Percentiles rank a stretch among this genome's conserved stretches.
Evolutionary conservation across 2,329 filamentous ascomycete species (phyloP).

Genomic region (Epichloe scottii): DNA sequence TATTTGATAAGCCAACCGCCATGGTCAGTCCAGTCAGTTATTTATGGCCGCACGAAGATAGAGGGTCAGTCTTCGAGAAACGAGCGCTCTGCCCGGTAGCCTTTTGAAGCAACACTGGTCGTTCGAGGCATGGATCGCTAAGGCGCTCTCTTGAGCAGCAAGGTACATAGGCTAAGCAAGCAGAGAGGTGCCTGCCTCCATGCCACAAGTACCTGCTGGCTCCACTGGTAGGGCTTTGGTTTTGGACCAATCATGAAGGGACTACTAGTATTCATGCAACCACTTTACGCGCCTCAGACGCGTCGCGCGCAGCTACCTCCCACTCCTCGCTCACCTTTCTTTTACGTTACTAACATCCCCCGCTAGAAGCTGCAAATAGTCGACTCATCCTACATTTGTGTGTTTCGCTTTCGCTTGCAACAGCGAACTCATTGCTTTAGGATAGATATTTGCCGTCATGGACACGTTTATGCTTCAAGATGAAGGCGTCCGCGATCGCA

Average conservation of each 20-base stretch:
- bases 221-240: too few species aligned
- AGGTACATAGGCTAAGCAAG: too few species aligned
- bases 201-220: background rate
- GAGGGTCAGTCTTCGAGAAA: too few species aligned
- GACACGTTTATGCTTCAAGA: constrained; percentile 67
- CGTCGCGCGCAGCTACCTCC: background rate
- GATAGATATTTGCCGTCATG: constrained; percentile 34
- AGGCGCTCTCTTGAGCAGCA: too few species aligned
- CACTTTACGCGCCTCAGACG: constrained; percentile 5
- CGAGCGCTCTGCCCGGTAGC: too few species aligned
- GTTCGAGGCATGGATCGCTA: too few species aligned
- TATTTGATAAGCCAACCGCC: constrained; percentile 36
- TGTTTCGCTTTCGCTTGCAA: background rate
- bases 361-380: background rate
- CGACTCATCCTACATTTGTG: background rate
- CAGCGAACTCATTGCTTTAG: background rate
- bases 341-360: background rate
- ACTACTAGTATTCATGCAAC: background rate
- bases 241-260: too few species aligned
- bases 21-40: constrained; percentile 19
- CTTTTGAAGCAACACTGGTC: too few species aligned
- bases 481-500: constrained; percentile 70
- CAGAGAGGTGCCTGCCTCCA: background rate
- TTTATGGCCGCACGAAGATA: background rate
- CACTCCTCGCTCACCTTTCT: background rate